phyloP scores from a whole-genome alignment of 805 yeast species.

The Priceomyces fermenticarens region DNA sequence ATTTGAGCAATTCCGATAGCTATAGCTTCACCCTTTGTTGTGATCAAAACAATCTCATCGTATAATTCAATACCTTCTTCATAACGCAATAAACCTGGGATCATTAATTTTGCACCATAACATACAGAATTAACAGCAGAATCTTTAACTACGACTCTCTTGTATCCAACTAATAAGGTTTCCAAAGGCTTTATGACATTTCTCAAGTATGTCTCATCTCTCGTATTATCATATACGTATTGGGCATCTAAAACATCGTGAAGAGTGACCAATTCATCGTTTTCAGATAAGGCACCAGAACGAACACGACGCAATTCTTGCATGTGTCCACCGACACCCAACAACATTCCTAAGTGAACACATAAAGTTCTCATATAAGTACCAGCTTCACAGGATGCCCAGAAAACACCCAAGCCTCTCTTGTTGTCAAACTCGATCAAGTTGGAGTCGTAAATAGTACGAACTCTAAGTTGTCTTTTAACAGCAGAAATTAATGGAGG shows the following conservation, averaged over 20 bases:
- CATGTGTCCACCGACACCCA: constrained; percentile 99
- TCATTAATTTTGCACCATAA: constrained; percentile 98
- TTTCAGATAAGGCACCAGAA: constrained; percentile 92
- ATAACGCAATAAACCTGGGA: constrained; percentile 95
- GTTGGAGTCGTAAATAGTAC: constrained; percentile 96
- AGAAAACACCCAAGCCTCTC: constrained; percentile 94
- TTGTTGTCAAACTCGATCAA: constrained; percentile 95
- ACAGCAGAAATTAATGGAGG: constrained; percentile 99
- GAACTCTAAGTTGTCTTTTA: constrained; percentile 96
- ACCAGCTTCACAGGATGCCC: constrained; percentile 99
- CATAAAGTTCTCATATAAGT: constrained; percentile 99
- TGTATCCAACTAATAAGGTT: constrained; percentile 88
- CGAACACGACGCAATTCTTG: constrained; percentile 99
- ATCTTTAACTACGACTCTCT: constrained; percentile 90
- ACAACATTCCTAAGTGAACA: constrained; percentile 97
- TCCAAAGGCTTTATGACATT: constrained; percentile 93
- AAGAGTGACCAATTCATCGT: constrained; percentile 87
- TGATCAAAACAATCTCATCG: constrained; percentile 96
- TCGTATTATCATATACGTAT: constrained; percentile 94
- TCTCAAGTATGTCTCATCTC: constrained; percentile 95
- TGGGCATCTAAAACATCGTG: constrained; percentile 99
- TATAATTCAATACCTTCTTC: constrained; percentile 96
- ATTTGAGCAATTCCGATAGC: constrained; percentile 98
- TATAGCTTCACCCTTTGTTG: constrained; percentile 99
- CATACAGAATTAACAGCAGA: constrained; percentile 98